Conservation (phyloP, 2,329 filamentous ascomycete species). For the Aplosporella prunicola region DNA sequence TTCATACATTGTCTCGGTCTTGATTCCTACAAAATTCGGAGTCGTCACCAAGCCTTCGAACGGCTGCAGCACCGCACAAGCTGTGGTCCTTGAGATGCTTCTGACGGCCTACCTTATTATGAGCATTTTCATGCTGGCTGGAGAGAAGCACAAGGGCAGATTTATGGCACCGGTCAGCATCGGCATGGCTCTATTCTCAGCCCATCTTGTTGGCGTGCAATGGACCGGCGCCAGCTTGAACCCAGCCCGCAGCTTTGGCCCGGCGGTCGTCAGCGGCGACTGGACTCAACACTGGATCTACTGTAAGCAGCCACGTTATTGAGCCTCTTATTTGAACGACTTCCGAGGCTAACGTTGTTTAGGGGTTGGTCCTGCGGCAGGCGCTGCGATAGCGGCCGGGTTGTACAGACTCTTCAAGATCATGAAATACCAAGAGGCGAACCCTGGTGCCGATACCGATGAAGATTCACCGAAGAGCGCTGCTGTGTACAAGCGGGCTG, state of each 20-base stretch:
- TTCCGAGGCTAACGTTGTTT: not conserved
- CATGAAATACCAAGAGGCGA: constrained; percentile 28
- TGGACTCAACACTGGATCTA: constrained; percentile 45
- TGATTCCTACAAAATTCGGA: constrained; percentile 37
- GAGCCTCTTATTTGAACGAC: not conserved
- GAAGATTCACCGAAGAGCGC: not conserved
- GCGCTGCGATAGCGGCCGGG: constrained; percentile 37
- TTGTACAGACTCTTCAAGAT: constrained; percentile 42
- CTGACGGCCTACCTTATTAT: constrained; percentile 41
- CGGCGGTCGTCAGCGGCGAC: constrained; percentile 35
- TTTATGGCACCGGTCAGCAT: constrained; percentile 34
- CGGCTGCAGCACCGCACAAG: constrained; percentile 33
- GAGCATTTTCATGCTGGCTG: constrained; percentile 39
- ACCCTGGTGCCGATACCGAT: constrained; percentile 26
- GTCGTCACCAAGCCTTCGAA: constrained; percentile 36
- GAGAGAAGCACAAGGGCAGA: constrained; percentile 31
- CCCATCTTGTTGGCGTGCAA: constrained; percentile 26
- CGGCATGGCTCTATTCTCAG: constrained; percentile 38
- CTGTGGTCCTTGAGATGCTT: constrained; percentile 43
- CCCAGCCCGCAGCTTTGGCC: constrained; percentile 40
- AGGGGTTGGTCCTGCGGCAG: constrained; percentile 36
- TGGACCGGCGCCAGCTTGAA: constrained; percentile 42
- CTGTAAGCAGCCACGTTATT: constrained; percentile 18
- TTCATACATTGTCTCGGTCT: constrained; percentile 34
- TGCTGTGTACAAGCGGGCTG: too few relatives aligned